Conservation (phyloP, 768 basidiomycete species). For the Calocybe indica region DNA sequence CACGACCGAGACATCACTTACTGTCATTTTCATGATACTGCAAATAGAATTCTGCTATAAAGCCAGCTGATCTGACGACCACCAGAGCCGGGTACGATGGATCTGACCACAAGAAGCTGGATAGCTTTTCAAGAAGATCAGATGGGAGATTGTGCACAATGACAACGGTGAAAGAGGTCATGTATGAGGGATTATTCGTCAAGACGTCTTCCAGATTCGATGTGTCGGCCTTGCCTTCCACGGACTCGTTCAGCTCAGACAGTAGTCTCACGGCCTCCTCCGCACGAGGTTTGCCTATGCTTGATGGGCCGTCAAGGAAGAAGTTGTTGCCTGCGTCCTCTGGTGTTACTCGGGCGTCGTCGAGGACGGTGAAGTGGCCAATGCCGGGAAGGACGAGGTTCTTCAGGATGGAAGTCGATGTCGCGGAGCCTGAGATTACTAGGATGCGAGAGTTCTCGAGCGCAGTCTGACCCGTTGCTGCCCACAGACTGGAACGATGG, state of each 20-base stretch:
- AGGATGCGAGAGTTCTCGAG: constrained; percentile 82
- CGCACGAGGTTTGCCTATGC: constrained; percentile 76
- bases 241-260: constrained; percentile 83
- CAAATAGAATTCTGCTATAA: constrained; percentile 82
- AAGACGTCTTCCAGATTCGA: constrained; percentile 55
- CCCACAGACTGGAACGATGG: constrained; percentile 67
- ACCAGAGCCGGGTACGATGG: constrained; percentile 62
- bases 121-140: constrained; percentile 48
- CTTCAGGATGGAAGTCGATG: constrained; percentile 87
- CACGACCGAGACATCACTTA: constrained; percentile 25
- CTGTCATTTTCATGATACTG: constrained; percentile 87
- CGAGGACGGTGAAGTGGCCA: constrained; percentile 92
- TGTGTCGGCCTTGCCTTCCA: constrained; percentile 61
- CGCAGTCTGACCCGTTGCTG: constrained; percentile 82
- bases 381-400: constrained; percentile 96
- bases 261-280: constrained; percentile 73
- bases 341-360: constrained; percentile 50
- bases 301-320: constrained; percentile 75
- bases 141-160: constrained; percentile 78
- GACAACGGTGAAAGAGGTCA: constrained; percentile 69
- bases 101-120: constrained; percentile 63
- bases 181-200: constrained; percentile 42
- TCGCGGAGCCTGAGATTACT: constrained; percentile 75
- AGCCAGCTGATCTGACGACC: constrained; percentile 79
- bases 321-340: constrained; percentile 95